Base-by-base conservation (phyloP, 1,284 basidiomycete species). In the Coniferiporia weirii region DNA sequence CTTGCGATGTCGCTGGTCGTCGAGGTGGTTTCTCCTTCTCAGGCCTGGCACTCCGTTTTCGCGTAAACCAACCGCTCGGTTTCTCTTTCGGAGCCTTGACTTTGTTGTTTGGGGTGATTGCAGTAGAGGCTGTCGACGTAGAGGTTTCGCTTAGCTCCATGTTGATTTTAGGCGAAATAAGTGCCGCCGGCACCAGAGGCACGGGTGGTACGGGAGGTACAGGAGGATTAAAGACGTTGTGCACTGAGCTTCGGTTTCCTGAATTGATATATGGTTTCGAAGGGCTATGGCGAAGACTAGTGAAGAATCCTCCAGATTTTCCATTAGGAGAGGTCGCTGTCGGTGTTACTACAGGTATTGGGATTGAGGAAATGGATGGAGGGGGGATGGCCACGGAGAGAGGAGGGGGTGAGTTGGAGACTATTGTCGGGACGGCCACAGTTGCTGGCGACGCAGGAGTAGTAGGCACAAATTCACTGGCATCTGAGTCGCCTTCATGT, bases 1-100 rank as follows among this genome's bases (percentile, higher is more conserved):
- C 60, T 10, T 49, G 52, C 4, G 56, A 32, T 22, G 51, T 61
- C 10, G 45, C 43, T 35, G 59, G 59, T 40, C 55, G 54, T 20
- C 46, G 22, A 27, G 27, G 27, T 47, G 38, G 10, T 35, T 48
- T 58, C 56, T 50, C 63, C 58, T 35, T 61, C 34, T 54, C 65
- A 66, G 55, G 53, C 49, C 65, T 63, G 45, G 56, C 60, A 66
- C 66, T 70, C 70, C 79, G 79, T 71, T 78, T 79, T 63, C 80
- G 76, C 66, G 80, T 82, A 62, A 85, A 81, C 85, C 85, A 88
- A 12, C 69, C 64, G 54, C 76, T 76, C 51, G 76, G 57, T 63
- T 76, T 78, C 63, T 73, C 72, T 62, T 79, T 78, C 5, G 75
- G 67, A 51, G 72, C 71, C 64, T 71, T 76, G 35, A 74, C 74